Percentiles rank a stretch among this genome's conserved stretches.
Evolutionary conservation across 768 basidiomycete species (phyloP).

Genomic region (Saitozyma podzolica): DNA sequence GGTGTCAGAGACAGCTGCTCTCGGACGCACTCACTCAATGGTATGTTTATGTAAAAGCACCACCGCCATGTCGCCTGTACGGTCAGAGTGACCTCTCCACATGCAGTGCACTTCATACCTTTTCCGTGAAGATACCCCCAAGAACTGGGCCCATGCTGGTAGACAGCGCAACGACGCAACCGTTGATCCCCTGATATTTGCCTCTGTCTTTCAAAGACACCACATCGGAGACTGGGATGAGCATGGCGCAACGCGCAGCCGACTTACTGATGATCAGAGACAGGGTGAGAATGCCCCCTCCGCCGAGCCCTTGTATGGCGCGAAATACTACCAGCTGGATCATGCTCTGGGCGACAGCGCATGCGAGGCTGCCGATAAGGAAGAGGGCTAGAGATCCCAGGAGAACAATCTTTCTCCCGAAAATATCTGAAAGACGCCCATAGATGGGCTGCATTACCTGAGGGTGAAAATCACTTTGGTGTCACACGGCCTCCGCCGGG

Average conservation of each 20-base stretch:
- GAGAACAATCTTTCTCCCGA: constrained; percentile 62
- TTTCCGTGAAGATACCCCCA: constrained; percentile 65
- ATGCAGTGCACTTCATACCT: constrained; percentile 16
- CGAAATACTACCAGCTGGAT: constrained; percentile 69
- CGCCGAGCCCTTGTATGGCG: constrained; percentile 68
- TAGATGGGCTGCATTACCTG: constrained; percentile 61
- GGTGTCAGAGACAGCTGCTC: too few relatives aligned
- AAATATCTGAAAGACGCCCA: constrained; percentile 52
- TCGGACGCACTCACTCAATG: constrained; percentile 56
- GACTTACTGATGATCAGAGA: constrained; percentile 65
- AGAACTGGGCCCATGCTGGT: constrained; percentile 67
- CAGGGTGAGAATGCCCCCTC: constrained; percentile 70
- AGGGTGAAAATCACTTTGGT: constrained; percentile 50
- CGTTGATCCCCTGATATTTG: constrained; percentile 74
- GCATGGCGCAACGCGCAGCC: constrained; percentile 41
- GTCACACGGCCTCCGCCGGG: not conserved
- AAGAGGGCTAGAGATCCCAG: constrained; percentile 64
- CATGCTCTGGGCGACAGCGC: constrained; percentile 65
- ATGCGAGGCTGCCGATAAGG: constrained; percentile 65
- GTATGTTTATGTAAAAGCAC: constrained; percentile 64
- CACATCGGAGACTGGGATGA: constrained; percentile 60
- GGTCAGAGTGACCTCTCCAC: too few relatives aligned
- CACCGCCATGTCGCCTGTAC: constrained; percentile 10
- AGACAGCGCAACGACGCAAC: constrained; percentile 62
- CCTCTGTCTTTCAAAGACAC: constrained; percentile 64